Conservation (phyloP, 495 filamentous ascomycete species). For the Aspergillus bertholletiae region DNA sequence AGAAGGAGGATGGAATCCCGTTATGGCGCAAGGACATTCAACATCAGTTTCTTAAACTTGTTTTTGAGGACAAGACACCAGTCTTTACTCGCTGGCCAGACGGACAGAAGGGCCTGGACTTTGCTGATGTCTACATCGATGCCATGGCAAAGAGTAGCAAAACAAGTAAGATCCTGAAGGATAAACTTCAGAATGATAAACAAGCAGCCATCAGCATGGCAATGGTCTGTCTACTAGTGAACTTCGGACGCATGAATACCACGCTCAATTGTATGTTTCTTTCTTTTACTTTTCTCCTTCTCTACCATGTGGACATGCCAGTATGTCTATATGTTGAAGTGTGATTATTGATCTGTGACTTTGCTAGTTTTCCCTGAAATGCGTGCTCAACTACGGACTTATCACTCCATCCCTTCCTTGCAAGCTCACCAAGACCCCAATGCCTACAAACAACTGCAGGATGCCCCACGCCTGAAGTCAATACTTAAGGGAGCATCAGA, state of each 20-base stretch:
- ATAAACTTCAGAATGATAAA: slow-evolving; percentile 91
- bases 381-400: slow-evolving; percentile 96
- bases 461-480: slow-evolving; percentile 92
- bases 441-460: slow-evolving; percentile 96
- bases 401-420: slow-evolving; percentile 94
- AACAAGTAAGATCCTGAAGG: slow-evolving; percentile 95
- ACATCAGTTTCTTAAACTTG: slow-evolving; percentile 85
- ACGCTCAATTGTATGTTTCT: slow-evolving; percentile 82
- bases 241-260: slow-evolving; percentile 98
- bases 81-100: slow-evolving; percentile 86
- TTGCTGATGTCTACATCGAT: slow-evolving; percentile 95
- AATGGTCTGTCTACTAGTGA: slow-evolving; percentile 97
- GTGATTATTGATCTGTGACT: slow-evolving; percentile 28
- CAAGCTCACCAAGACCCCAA: slow-evolving; percentile 94
- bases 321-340: neutral
- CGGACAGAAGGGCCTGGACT: slow-evolving; percentile 68
- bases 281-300: neutral
- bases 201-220: slow-evolving; percentile 95
- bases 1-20: slow-evolving; percentile 96
- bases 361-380: slow-evolving; percentile 93
- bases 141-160: slow-evolving; percentile 98
- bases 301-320: neutral
- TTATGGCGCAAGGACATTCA: slow-evolving; percentile 98
- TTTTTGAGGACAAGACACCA: slow-evolving; percentile 81
- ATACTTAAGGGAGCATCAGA: slow-evolving; percentile 97